A percentile compares a stretch with the other conserved stretches of the same genome.
These are phyloP conservation scores for Tulasnella sp. DNA, from an alignment of 768 basidiomycete genomes.

Conservation along the genomic window DNA sequence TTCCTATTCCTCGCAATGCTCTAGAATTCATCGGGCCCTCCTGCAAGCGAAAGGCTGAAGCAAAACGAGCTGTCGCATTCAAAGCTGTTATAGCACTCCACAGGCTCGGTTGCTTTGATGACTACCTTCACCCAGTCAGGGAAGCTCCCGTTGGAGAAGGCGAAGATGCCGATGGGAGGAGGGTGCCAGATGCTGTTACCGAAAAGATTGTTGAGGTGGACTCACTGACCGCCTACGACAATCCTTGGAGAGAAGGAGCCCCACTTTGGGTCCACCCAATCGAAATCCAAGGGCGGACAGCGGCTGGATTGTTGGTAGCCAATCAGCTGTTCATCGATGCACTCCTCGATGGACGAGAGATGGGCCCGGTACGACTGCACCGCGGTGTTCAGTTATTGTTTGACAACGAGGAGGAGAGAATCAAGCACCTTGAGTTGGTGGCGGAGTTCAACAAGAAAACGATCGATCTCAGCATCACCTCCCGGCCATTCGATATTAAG, in stretches of 20 bases:
- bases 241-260: conserved; percentile 50
- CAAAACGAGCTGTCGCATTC: conserved; percentile 76
- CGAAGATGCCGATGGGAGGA: conserved; percentile 47
- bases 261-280: conserved; percentile 59
- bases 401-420: conserved; percentile 38
- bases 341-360: not conserved
- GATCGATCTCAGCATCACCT: conserved; percentile 56
- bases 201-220: conserved; percentile 45
- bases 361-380: conserved; percentile 8
- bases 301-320: conserved; percentile 62
- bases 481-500: conserved; percentile 44
- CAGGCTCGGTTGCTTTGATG: conserved; percentile 67
- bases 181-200: conserved; percentile 41
- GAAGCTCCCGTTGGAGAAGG: conserved; percentile 42
- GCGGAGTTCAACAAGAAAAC: conserved; percentile 57
- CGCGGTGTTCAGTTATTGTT: conserved; percentile 36
- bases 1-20: conserved; percentile 50
- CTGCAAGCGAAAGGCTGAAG: conserved; percentile 56
- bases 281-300: conserved; percentile 40
- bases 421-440: conserved; percentile 44
- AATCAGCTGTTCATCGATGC: conserved; percentile 35
- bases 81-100: conserved; percentile 63
- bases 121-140: conserved; percentile 68
- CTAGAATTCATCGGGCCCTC: conserved; percentile 53
- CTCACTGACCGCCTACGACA: conserved; percentile 33